A percentile compares a stretch with the other conserved stretches of the same genome.
Conservation (phyloP, 1,284 basidiomycete species). For the Apiotrichum sp. region DNA sequence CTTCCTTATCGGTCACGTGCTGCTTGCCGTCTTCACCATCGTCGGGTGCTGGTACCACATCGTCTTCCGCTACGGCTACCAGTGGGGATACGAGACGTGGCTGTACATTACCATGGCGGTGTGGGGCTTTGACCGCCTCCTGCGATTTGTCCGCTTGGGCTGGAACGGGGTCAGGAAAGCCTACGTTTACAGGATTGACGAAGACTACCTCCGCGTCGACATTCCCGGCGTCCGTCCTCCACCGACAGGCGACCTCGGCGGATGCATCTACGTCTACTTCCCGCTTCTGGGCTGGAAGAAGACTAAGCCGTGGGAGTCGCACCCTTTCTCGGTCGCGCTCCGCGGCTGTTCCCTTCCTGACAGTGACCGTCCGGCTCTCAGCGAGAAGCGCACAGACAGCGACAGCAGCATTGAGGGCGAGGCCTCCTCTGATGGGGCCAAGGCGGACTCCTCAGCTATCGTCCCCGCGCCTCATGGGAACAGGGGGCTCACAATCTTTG, state of each 20-base stretch:
- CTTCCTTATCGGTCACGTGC: constrained; percentile 29
- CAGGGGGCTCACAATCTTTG: too few species aligned
- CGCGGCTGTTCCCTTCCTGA: too few species aligned
- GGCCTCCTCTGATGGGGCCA: not conserved
- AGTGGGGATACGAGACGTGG: constrained; percentile 1
- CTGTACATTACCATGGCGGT: not conserved
- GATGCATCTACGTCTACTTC: not conserved
- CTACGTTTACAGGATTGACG: not conserved
- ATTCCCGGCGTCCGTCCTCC: not conserved
- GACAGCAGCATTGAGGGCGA: not conserved
- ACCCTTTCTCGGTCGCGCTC: constrained; percentile 28
- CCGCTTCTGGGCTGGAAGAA: not conserved
- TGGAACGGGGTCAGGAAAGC: not conserved
- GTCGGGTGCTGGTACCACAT: constrained; percentile 2
- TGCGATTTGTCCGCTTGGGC: constrained; percentile 24
- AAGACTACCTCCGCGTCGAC: not conserved
- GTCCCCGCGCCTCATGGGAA: too few species aligned
- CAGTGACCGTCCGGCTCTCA: too few species aligned
- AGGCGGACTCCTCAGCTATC: not conserved
- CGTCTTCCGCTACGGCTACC: not conserved
- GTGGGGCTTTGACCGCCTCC: constrained; percentile 19
- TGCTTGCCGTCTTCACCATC: constrained; percentile 21
- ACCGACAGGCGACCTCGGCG: too few species aligned
- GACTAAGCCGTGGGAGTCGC: constrained; percentile 26
- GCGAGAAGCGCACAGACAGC: constrained; percentile 8